Base-by-base conservation (phyloP, 1,284 basidiomycete species). In the Hortiboletus rubellus region DNA sequence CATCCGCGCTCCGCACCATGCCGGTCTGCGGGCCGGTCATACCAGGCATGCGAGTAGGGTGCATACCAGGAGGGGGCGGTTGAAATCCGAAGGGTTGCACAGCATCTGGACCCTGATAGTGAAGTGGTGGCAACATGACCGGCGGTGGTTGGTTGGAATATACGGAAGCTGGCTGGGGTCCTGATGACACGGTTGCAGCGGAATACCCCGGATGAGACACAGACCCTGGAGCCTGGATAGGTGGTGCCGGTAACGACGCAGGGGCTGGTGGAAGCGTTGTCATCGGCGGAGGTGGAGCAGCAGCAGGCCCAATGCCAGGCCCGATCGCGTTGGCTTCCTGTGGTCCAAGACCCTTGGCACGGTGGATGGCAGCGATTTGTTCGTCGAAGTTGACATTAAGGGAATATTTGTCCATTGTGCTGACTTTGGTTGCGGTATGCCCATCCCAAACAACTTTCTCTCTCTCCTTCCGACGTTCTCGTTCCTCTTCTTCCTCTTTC, bases 401-500 rank as follows among this genome's bases (percentile, higher is more conserved):
- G 55, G 94, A 93, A 79, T 89, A 98, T 64, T 92, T 93, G 78
- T 94, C 88, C 67, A 94, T 79, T 1, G 92, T 95, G 66, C 86
- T 86, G 46, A 88, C 87, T 73, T 94, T 96, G 50, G 92, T 91
- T 49, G 91, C 89, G 3, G 94, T 94, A 73, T 96, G 94, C 67
- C 94, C 95, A 74, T 97, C 94, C 94, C 95, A 97, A 57, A 96
- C 89, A 63, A 92, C 90, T 73, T 92, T 95, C 75, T 96, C 94
- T 70, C 86, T 85, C 72, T 95, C 93, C 70, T 85, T 88, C 63
- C 92, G 79, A 64, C 82, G 83, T 61, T 87, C 82, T 53, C 83
- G 80, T 69, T 94, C 92, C 63, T 91, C 89, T 54, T 92, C 92
- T 60, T 96, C 94, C 67, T 94, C 89, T 51, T 81, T 81, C 77